Evolutionary conservation across 352 stramenopile species (phyloP), one percentile per base, ranked within the genome.

Genomic region (Globisporangium okanoganense): DNA sequence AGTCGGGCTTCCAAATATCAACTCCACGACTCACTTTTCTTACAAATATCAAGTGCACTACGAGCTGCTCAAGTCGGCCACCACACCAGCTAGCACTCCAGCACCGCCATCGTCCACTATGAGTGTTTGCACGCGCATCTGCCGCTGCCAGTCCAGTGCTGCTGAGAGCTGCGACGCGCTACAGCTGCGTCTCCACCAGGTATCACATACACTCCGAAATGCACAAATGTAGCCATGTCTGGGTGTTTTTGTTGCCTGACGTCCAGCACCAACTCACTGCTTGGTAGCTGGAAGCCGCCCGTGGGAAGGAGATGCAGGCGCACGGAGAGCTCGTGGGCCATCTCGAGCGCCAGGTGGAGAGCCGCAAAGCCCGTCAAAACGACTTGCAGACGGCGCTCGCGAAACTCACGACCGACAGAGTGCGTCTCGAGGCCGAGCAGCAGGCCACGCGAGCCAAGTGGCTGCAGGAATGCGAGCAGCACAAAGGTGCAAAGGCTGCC

Each of bases 301-400:
- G 80, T 6, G 70, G 67, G 14, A 76, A 66, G 12, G 78, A 90
- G 56, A 73, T 90, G 69, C 57, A 73, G 10, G 61, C 61, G 1
- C 78, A 90, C 8, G 80, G 76, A 0, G 54, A 77, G 52, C 45
- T 73, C 20, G 57, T 85, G 13, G 64, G 60, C 0, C 49, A 64
- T 22, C 62, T 90, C 2, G 60, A 85, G 60, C 22, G 52, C 3
- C 71, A 82, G 33, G 44, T 78, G 2, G 68, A 73, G 18, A 59
- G 41, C 14, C 56, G 48, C 14, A 50, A 63, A 1, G 41, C 22
- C 12, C 69, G 56, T 25, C 69, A 78, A 18, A 69, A 65, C 9
- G 71, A 88, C 44, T 56, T 80, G 48, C 73, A 75, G 53, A 60
- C 76, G 16, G 22, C 49, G 25, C 69, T 76, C 31, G 76, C 78